Percentiles rank a stretch among this genome's conserved stretches.
Evolutionary conservation across 768 basidiomycete species (phyloP).

Genomic region (Boletales sp.): DNA sequence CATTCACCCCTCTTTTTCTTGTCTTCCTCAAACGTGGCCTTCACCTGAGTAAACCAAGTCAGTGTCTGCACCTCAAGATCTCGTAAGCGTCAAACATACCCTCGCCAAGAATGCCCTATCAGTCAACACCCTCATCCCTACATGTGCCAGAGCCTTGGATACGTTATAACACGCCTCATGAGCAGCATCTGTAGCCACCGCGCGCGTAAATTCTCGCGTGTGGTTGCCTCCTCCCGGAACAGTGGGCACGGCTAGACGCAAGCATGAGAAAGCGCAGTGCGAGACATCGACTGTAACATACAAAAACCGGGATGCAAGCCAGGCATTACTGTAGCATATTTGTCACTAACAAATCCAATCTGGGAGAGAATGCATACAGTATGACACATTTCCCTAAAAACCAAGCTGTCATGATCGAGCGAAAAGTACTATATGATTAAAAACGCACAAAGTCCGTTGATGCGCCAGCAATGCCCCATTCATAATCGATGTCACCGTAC

Average conservation of each 20-base stretch:
- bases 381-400: conserved; percentile 52
- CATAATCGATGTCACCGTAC: conserved; percentile 58
- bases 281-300: conserved; percentile 3
- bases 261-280: too few species aligned
- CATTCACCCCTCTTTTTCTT: conserved; percentile 13
- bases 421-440: neutral
- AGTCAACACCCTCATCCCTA: conserved; percentile 61
- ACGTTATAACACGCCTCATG: conserved; percentile 64
- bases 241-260: conserved; percentile 63
- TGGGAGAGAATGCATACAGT: conserved; percentile 41
- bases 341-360: neutral
- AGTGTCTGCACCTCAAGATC: neutral
- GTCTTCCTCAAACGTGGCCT: conserved; percentile 45
- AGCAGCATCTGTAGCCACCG: conserved; percentile 56
- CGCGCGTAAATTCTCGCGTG: conserved; percentile 57
- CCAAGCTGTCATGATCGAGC: neutral
- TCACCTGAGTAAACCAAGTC: conserved; percentile 34
- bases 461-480: conserved; percentile 64
- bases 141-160: conserved; percentile 67
- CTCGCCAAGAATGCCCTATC: conserved; percentile 59
- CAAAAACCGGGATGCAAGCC: conserved; percentile 66
- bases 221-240: conserved; percentile 71
- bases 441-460: conserved; percentile 78
- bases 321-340: conserved; percentile 44
- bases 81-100: conserved; percentile 33